Evolutionary conservation across 75 land plant species (phyloP).

Genomic region (Pinus taeda): DNA sequence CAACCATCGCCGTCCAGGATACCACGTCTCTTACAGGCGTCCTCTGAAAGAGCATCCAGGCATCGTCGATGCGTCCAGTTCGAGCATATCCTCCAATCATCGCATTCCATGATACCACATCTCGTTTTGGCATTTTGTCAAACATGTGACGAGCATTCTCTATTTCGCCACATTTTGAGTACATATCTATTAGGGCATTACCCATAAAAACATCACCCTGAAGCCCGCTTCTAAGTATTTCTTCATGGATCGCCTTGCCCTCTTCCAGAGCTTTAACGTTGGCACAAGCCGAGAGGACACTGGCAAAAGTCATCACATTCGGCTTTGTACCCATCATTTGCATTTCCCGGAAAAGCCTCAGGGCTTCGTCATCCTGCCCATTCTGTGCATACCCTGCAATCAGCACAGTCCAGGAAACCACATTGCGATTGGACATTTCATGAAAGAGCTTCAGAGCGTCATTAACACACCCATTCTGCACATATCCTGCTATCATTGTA

Average conservation of each 20-base stretch:
- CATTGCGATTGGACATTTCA: slow-evolving; percentile 12
- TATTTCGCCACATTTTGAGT: slow-evolving; percentile 23
- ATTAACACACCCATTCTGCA: neutral
- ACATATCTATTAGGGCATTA: slow-evolving; percentile 39
- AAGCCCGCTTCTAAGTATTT: slow-evolving; percentile 21
- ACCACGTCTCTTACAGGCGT: slow-evolving; percentile 44
- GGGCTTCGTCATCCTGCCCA: neutral
- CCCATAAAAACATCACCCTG: slow-evolving; percentile 15
- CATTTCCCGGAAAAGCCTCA: neutral
- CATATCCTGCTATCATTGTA: neutral
- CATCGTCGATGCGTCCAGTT: slow-evolving; percentile 17
- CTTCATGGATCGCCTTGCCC: slow-evolving; percentile 37
- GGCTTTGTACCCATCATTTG: neutral
- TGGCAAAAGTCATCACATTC: no score
- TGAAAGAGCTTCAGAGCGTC: neutral
- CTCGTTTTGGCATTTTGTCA: slow-evolving; percentile 20
- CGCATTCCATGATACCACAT: slow-evolving; percentile 36
- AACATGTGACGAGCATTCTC: slow-evolving; percentile 21
- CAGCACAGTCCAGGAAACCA: neutral
- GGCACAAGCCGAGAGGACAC: no score
- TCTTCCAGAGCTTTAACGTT: neutral
- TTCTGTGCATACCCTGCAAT: slow-evolving; percentile 9
- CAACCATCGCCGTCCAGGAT: slow-evolving; percentile 42
- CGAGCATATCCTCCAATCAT: slow-evolving; percentile 20
- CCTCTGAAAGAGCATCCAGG: slow-evolving; percentile 4